phyloP scores from a whole-genome alignment of 352 stramenopile species.

The Elongisporangium senticosum region DNA sequence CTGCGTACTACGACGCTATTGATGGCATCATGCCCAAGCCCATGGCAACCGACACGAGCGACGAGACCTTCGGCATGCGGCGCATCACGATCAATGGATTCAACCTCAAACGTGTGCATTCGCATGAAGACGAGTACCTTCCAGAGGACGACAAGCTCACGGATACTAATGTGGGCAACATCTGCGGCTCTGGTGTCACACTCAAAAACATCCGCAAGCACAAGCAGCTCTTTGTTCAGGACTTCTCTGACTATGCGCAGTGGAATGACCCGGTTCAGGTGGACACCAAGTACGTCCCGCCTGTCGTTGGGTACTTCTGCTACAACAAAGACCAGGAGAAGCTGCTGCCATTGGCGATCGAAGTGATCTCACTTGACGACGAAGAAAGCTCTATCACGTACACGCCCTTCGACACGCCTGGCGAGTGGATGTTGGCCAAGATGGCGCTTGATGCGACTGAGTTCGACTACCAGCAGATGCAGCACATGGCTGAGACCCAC shows the following conservation, averaged over 20 bases:
- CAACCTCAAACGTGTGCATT: slow-evolving; percentile 16
- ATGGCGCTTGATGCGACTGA: slow-evolving; percentile 31
- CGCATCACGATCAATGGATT: slow-evolving; percentile 27
- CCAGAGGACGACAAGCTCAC: slow-evolving; percentile 9
- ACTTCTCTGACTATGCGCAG: slow-evolving; percentile 19
- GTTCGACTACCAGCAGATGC: slow-evolving; percentile 26
- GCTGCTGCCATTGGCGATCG: slow-evolving; percentile 28
- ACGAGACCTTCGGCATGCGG: slow-evolving; percentile 29
- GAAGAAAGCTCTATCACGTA: slow-evolving; percentile 9
- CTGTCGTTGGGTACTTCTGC: slow-evolving; percentile 30
- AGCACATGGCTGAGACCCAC: slow-evolving; percentile 21
- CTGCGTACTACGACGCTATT: slow-evolving; percentile 19
- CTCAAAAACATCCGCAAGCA: slow-evolving; percentile 7
- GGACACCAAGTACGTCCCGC: slow-evolving; percentile 24
- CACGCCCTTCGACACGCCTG: slow-evolving; percentile 17
- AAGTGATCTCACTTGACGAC: slow-evolving; percentile 10
- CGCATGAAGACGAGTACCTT: slow-evolving; percentile 14
- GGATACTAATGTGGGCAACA: background rate
- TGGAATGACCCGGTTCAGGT: slow-evolving; percentile 9
- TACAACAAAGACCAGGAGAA: slow-evolving; percentile 12
- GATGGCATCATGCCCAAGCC: slow-evolving; percentile 13
- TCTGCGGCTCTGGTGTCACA: background rate
- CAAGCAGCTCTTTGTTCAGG: slow-evolving; percentile 17
- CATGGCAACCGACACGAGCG: slow-evolving; percentile 22
- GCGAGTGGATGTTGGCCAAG: slow-evolving; percentile 32